A percentile compares a stretch with the other conserved stretches of the same genome.
Conservation (phyloP, 306 rosid species). For the Luffa aegyptiaca region DNA sequence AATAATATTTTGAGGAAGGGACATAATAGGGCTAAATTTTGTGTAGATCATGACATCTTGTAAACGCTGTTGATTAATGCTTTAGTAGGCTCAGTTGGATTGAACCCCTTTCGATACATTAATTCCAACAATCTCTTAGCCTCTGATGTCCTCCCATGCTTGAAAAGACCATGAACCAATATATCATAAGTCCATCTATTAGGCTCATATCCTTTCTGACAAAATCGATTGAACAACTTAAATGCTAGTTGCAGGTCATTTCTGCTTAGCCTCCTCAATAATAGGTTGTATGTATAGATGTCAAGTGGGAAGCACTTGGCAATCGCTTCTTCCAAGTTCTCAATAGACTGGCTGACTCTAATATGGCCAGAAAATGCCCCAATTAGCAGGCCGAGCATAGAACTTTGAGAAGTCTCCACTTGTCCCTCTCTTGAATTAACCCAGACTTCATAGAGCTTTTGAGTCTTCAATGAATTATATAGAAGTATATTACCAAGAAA, state of each 20-base stretch:
- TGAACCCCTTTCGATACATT: conserved; percentile 44
- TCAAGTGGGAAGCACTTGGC: conserved; percentile 57
- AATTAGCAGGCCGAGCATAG: conserved; percentile 37
- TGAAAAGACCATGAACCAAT: conserved; percentile 42
- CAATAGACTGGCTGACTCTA: conserved; percentile 19
- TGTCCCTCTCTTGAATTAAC: conserved; percentile 26
- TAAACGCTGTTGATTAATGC: not conserved
- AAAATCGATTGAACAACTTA: conserved; percentile 41
- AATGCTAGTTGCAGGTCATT: conserved; percentile 37
- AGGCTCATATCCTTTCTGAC: conserved; percentile 50
- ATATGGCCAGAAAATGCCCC: conserved; percentile 55
- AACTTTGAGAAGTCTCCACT: conserved; percentile 25
- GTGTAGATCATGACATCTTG: not conserved
- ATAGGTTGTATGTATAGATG: conserved; percentile 53
- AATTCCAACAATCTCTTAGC: conserved; percentile 38
- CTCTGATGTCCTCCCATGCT: conserved; percentile 42
- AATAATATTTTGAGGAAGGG: not conserved
- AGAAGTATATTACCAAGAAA: conserved; percentile 61
- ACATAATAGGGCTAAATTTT: not conserved
- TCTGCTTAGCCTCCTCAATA: conserved; percentile 35
- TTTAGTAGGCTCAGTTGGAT: conserved; percentile 14
- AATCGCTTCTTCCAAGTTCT: conserved; percentile 44
- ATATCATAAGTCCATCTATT: conserved; percentile 50
- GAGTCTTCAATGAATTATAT: conserved; percentile 40
- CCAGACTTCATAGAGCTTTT: conserved; percentile 37